Percentiles rank a stretch among this genome's conserved stretches.
Conservation (phyloP, 768 basidiomycete species). For the Lentinula guzmanii region DNA sequence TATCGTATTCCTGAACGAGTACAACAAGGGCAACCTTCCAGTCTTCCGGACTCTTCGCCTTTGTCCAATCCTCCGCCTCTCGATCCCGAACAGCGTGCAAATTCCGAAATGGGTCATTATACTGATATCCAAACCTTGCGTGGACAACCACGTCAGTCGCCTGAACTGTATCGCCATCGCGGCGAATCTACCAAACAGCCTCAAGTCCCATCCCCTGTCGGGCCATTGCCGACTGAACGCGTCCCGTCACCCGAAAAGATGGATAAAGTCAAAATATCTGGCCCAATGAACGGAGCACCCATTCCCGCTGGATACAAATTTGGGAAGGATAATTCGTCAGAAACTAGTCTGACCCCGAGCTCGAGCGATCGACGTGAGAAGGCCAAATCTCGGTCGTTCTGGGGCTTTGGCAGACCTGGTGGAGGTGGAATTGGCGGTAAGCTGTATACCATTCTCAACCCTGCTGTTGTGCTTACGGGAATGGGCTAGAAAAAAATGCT, state of each 20-base stretch:
- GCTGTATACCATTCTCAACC: slow-evolving; percentile 2
- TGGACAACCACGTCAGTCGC: slow-evolving; percentile 39
- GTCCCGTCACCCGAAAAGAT: slow-evolving; percentile 46
- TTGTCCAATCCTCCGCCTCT: slow-evolving; percentile 52
- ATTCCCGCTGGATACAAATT: slow-evolving; percentile 91
- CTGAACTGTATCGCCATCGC: slow-evolving; percentile 50
- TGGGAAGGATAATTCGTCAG: slow-evolving; percentile 54
- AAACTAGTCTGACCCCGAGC: slow-evolving; percentile 30
- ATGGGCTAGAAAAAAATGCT: background rate
- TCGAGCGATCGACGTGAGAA: slow-evolving; percentile 73
- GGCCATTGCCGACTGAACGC: slow-evolving; percentile 43
- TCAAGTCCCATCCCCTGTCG: slow-evolving; percentile 43
- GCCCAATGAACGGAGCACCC: slow-evolving; percentile 76
- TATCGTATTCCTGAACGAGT: slow-evolving; percentile 34
- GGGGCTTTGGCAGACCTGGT: slow-evolving; percentile 77
- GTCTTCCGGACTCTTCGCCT: slow-evolving; percentile 49
- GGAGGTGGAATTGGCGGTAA: slow-evolving; percentile 23
- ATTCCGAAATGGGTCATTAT: slow-evolving; percentile 82
- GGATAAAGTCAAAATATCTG: slow-evolving; percentile 85
- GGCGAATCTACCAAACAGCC: slow-evolving; percentile 35
- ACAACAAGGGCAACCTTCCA: slow-evolving; percentile 38
- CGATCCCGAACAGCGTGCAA: slow-evolving; percentile 48
- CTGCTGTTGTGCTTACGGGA: background rate
- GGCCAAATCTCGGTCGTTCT: slow-evolving; percentile 89
- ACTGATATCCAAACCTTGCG: slow-evolving; percentile 44